phyloP scores from a whole-genome alignment of 768 basidiomycete genomes.

The Filobasidium wieringae region DNA sequence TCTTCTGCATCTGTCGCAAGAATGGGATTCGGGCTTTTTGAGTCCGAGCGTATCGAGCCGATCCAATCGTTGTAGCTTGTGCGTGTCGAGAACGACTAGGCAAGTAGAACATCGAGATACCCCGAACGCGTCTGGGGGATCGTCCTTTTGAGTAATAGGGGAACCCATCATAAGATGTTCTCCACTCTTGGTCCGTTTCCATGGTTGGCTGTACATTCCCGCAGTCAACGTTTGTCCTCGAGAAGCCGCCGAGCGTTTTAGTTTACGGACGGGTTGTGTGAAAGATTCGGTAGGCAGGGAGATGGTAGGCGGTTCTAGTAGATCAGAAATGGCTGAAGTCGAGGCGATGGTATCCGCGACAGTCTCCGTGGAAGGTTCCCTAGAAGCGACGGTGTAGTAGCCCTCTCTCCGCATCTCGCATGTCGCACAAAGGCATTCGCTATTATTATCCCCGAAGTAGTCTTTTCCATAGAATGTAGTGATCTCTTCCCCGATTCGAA shows the following conservation, averaged over 20 bases:
- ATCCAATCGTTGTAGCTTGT: neutral
- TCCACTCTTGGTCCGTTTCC: neutral
- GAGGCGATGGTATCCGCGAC: conserved; percentile 41
- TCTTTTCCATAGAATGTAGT: conserved; percentile 28
- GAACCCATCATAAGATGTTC: neutral
- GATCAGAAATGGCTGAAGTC: conserved; percentile 27
- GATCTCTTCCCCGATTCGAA: conserved; percentile 34
- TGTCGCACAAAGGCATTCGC: conserved; percentile 7
- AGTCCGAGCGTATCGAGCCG: neutral
- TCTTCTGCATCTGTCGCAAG: neutral
- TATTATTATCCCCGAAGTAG: conserved; percentile 3
- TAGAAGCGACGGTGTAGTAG: conserved; percentile 17
- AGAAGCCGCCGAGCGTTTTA: neutral
- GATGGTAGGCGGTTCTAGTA: neutral
- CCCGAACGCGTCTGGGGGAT: conserved; percentile 23
- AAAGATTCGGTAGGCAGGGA: no score
- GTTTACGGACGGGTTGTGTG: neutral
- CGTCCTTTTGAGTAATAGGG: no score
- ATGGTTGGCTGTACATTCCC: neutral
- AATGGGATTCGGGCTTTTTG: neutral
- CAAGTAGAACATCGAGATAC: conserved; percentile 25
- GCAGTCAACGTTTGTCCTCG: neutral
- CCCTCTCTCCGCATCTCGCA: conserved; percentile 22
- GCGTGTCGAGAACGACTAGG: conserved; percentile 11
- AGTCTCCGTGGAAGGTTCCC: neutral